Base-by-base conservation (phyloP, 2,329 filamentous ascomycete species). In the Hypoxylon sp. region DNA sequence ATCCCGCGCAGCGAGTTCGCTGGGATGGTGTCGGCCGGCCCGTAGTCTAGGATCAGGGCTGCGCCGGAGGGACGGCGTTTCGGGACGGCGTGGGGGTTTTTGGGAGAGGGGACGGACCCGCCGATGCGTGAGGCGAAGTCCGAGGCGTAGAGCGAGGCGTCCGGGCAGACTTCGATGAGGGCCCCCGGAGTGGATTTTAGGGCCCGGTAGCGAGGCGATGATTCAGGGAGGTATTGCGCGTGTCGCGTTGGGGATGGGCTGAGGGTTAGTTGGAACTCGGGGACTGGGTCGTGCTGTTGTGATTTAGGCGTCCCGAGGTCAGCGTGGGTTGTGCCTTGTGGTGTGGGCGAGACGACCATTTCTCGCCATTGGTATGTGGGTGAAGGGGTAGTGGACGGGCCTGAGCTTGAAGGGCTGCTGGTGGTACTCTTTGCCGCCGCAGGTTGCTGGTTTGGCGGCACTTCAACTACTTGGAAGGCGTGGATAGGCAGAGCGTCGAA, bases 401-500 rank as follows among this genome's bases (percentile, higher is more conserved):
- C 82, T 0, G 84, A 1, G 83, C 13, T 27, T 31, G 58, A 37
- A 21, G 58, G 31, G 37, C 19, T 42, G 13, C 11, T 47, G 6
- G 7, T 47, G 32, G 35, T 56, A 17, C 83, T 74, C 80, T 81
- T 54, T 75, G 72, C 80, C 78, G 76, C 56, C 4, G 81, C 76
- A 39, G 85, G 69, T 70, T 79, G 68, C 39, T 82, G 78, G 13
- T 82, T 79, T 70, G 82, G 82, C 48, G 86, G 77, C 35, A 83
- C 79, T 5, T 80, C 78, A 55, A 95, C 86, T 13, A 93, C 91
- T 79, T 98, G 92, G 79, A 99, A 99, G 67, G 93, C 91, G 79
- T 99, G 94, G 73, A 99, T 98, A 35, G 96, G 96, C 0, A 99
- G 89, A 2, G 96, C 96, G 74, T 99, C 96, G 82, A 99, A 99